Conservation (phyloP, 495 filamentous ascomycete genomes). For the Bacidia gigantensis region DNA sequence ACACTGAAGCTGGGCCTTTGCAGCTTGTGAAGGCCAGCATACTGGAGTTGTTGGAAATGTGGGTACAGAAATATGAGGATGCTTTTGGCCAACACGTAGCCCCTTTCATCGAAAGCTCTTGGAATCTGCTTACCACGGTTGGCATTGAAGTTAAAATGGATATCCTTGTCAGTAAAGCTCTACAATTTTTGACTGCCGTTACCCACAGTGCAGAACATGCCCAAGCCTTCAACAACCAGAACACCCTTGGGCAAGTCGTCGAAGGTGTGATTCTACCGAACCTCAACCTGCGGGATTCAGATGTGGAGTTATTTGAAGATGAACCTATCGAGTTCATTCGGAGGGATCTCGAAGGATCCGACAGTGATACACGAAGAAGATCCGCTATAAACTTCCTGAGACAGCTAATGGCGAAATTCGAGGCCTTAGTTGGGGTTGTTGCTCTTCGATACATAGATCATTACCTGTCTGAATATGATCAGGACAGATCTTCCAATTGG, state of each 20-base stretch:
- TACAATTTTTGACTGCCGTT: slow-evolving; percentile 87
- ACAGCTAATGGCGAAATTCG: slow-evolving; percentile 76
- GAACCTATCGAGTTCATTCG: slow-evolving; percentile 98
- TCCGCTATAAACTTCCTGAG: slow-evolving; percentile 89
- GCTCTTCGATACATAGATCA: slow-evolving; percentile 72
- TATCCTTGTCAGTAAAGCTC: slow-evolving; percentile 81
- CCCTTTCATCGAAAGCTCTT: slow-evolving; percentile 75
- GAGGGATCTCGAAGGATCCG: slow-evolving; percentile 88
- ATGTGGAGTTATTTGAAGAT: slow-evolving; percentile 92
- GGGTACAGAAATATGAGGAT: slow-evolving; percentile 85
- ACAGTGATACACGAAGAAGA: slow-evolving; percentile 80
- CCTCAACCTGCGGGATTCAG: slow-evolving; percentile 74
- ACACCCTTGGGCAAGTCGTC: slow-evolving; percentile 64
- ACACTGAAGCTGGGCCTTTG: slow-evolving; percentile 67
- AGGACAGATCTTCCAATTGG: slow-evolving; percentile 64
- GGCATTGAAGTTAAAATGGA: slow-evolving; percentile 87
- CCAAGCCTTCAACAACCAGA: slow-evolving; percentile 66
- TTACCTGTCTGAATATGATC: slow-evolving; percentile 54
- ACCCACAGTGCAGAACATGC: slow-evolving; percentile 65
- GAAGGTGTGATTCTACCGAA: slow-evolving; percentile 94
- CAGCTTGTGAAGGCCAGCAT: slow-evolving; percentile 85
- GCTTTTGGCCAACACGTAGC: slow-evolving; percentile 66
- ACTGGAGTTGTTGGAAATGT: slow-evolving; percentile 75
- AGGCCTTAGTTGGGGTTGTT: slow-evolving; percentile 64
- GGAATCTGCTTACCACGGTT: slow-evolving; percentile 75